Base-by-base conservation (phyloP, 345 rosid genomes). In the Syzygium oleosum region DNA sequence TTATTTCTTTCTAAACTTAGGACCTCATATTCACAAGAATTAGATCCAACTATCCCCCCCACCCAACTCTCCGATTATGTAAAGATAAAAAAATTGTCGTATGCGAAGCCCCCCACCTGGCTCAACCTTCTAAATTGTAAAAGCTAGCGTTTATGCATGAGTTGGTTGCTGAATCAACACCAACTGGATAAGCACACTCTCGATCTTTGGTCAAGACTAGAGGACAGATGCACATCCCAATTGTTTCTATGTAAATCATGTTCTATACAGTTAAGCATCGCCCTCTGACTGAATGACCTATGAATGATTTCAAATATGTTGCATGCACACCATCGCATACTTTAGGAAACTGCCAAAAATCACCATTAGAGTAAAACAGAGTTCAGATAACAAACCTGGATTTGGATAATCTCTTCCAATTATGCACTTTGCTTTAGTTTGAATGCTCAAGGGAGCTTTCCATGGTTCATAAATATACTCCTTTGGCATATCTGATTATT, bases 391-490 rank as follows among this genome's bases (percentile, higher is more conserved):
- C 93, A 46, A 49, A 95, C 99, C 96, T 90, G 97, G 98, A 91
- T 92, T 94, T 11, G 99, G 99, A 87, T 97, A 97, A 92, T 97
- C 97, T 92, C 86, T 92, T 90, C 99, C 99, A 9, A 97, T 93
- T 61, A 95, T 92, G 93, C 99, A 97, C 85, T 95, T 96, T 51
- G 97, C 99, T 92, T 91, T 94, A 52, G 91, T 91, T 92, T 97
- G 99, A 89, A 96, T 86, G 85, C 98, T 94, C 68, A 91, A 41
- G 23, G 99, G 99, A 51, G 99, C 99, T 86, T 96, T 93, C 99
- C 98, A 97, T 59, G 99, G 99, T 92, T 97, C 99, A 51, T 97
- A 97, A 22, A 97, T 97, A 85, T 92, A 97, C 92, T 95, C 97
- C 92, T 95, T 96, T 85, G 99, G 99, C 95, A 97, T 96, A 88